Conservation (phyloP, 768 basidiomycete species). For the Mycena vulgaris region DNA sequence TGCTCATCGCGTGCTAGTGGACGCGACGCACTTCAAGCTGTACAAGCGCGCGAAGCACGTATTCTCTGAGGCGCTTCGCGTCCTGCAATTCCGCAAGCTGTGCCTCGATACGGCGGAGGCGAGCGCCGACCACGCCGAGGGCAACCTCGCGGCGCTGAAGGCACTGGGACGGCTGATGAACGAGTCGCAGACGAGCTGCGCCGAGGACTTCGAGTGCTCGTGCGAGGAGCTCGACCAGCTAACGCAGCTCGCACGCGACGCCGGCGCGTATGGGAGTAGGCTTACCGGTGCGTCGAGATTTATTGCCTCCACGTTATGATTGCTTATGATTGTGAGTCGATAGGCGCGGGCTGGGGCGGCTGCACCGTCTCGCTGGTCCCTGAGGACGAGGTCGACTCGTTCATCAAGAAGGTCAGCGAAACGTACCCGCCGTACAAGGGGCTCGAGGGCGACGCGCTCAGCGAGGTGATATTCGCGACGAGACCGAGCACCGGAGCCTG, state of each 20-base stretch:
- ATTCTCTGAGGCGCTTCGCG: conserved; percentile 84
- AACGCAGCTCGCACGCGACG: conserved; percentile 70
- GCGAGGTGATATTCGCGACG: conserved; percentile 85
- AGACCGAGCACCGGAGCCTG: conserved; percentile 88
- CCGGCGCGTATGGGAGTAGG: conserved; percentile 86
- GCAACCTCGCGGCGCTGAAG: conserved; percentile 52
- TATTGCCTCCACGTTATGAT: neutral
- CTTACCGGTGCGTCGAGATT: conserved; percentile 74
- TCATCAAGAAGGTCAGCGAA: conserved; percentile 74
- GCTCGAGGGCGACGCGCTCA: conserved; percentile 70
- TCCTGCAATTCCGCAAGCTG: conserved; percentile 81
- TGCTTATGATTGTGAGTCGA: neutral
- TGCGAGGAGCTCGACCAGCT: conserved; percentile 85
- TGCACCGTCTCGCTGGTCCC: conserved; percentile 88
- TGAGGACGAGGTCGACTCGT: conserved; percentile 71
- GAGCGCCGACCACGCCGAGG: conserved; percentile 15
- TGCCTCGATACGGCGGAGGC: conserved; percentile 70
- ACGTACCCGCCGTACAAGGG: conserved; percentile 75
- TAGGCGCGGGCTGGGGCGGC: conserved; percentile 94
- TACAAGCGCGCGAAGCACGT: conserved; percentile 90
- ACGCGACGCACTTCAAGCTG: conserved; percentile 85
- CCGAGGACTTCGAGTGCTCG: conserved; percentile 81
- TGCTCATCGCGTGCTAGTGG: conserved; percentile 64
- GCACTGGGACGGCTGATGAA: conserved; percentile 84
- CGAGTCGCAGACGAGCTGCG: conserved; percentile 81